These are phyloP conservation scores for Pseudogymnoascus sp. DNA, from an alignment of 2,329 filamentous ascomycete species.

Conservation along the genomic window DNA sequence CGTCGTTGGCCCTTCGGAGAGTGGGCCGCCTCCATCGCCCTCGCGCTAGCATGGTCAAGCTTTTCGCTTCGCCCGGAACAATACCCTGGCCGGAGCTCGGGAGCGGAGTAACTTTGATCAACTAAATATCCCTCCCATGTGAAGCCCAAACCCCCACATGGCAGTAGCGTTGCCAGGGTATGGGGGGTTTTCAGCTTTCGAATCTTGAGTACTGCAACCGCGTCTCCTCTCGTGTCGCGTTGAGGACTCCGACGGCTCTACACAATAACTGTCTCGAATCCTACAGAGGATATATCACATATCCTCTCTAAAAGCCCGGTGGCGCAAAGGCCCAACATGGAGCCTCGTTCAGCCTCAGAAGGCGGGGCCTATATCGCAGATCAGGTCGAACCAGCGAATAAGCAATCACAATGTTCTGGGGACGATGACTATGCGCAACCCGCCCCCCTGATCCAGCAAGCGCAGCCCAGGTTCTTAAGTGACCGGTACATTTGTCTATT, in stretches of 20 bases:
- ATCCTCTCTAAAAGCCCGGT: background rate
- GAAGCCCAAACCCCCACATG: constrained; percentile 5
- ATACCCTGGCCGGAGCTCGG: constrained; percentile 4
- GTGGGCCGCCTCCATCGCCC: background rate
- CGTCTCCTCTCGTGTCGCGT: background rate
- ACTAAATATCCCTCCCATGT: background rate
- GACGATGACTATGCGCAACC: constrained; percentile 4
- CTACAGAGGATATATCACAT: background rate
- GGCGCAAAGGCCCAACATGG: background rate
- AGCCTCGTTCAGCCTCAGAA: constrained; percentile 8
- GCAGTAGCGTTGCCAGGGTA: background rate
- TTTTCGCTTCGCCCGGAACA: constrained; percentile 6
- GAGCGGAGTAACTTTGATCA: constrained; percentile 2
- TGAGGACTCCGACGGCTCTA: background rate
- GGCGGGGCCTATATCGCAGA: constrained; percentile 1
- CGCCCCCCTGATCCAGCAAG: background rate
- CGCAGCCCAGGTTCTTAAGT: background rate
- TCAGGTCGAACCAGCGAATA: constrained; percentile 3
- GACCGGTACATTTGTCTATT: background rate
- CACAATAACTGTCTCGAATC: background rate
- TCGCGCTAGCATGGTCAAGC: constrained; percentile 6
- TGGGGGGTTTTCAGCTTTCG: constrained; percentile 4
- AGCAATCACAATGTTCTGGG: background rate
- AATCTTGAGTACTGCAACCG: background rate
- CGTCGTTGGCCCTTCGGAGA: background rate